These are phyloP conservation scores for Xylaria sp. DNA, from an alignment of 2,329 filamentous ascomycete species.

Conservation along the genomic window DNA sequence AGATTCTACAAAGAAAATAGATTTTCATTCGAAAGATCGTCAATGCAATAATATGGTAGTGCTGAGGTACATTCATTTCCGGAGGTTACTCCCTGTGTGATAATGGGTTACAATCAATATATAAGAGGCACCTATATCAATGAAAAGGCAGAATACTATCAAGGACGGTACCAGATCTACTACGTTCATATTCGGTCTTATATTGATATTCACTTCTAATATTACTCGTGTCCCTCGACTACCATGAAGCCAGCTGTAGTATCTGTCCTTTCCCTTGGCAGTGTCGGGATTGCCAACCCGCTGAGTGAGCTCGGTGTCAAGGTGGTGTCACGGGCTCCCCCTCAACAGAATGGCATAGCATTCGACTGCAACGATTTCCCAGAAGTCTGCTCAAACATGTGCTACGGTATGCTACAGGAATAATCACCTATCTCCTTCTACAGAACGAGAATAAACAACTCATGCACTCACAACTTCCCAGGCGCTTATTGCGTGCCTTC, in stretches of 20 bases:
- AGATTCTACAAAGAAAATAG: neutral
- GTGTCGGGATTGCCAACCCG: neutral
- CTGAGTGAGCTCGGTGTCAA: neutral
- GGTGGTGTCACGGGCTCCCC: neutral
- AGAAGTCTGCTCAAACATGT: neutral
- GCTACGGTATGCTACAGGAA: neutral
- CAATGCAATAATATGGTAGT: neutral
- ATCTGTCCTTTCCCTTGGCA: neutral
- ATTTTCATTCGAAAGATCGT: neutral
- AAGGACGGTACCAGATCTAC: neutral
- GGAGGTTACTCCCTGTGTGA: neutral
- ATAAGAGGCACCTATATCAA: neutral
- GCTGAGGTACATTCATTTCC: neutral
- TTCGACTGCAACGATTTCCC: neutral
- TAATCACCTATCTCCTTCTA: too few species aligned
- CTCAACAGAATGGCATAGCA: neutral
- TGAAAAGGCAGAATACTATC: neutral
- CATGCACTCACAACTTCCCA: neutral
- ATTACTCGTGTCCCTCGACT: neutral
- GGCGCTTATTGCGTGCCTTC: neutral
- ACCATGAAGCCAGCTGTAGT: neutral
- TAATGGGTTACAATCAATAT: neutral
- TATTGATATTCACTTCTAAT: neutral
- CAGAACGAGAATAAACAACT: neutral
- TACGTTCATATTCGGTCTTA: neutral